phyloP scores from a whole-genome alignment of 352 stramenopile genomes.

The Phytophthora constricta region DNA sequence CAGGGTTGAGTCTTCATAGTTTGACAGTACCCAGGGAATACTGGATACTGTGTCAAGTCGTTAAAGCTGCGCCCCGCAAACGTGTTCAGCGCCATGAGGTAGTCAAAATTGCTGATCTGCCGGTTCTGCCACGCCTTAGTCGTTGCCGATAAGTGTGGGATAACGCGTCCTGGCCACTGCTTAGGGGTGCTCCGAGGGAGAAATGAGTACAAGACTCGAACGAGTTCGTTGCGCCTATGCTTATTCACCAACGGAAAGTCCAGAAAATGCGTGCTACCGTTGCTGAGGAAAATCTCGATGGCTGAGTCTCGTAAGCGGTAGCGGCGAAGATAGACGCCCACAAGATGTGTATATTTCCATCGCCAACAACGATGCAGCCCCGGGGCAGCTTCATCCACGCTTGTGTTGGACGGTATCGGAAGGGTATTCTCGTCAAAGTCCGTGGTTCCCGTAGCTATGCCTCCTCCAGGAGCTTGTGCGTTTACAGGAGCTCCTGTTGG shows the following conservation, averaged over 20 bases:
- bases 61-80: slow-evolving; percentile 91
- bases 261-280: slow-evolving; percentile 82
- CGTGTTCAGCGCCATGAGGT: slow-evolving; percentile 95
- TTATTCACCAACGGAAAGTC: slow-evolving; percentile 77
- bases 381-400: slow-evolving; percentile 61
- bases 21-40: slow-evolving; percentile 89
- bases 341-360: slow-evolving; percentile 83
- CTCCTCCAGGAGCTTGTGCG: slow-evolving; percentile 8
- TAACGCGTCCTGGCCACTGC: slow-evolving; percentile 72
- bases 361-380: slow-evolving; percentile 78
- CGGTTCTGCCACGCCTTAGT: slow-evolving; percentile 86
- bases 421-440: slow-evolving; percentile 31
- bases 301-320: slow-evolving; percentile 86
- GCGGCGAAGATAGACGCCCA: slow-evolving; percentile 78
- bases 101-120: slow-evolving; percentile 95
- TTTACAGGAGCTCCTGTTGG: slow-evolving; percentile 33
- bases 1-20: slow-evolving; percentile 78
- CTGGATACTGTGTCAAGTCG: slow-evolving; percentile 97
- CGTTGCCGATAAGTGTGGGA: slow-evolving; percentile 53
- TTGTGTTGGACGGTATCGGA: slow-evolving; percentile 8
- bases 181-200: slow-evolving; percentile 72
- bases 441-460: slow-evolving; percentile 15
- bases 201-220: slow-evolving; percentile 78
- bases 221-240: slow-evolving; percentile 81
- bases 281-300: slow-evolving; percentile 83